These are phyloP conservation scores for Carex parvula DNA, from an alignment of 176 grass and related monocot genomes.

Conservation along the genomic window DNA sequence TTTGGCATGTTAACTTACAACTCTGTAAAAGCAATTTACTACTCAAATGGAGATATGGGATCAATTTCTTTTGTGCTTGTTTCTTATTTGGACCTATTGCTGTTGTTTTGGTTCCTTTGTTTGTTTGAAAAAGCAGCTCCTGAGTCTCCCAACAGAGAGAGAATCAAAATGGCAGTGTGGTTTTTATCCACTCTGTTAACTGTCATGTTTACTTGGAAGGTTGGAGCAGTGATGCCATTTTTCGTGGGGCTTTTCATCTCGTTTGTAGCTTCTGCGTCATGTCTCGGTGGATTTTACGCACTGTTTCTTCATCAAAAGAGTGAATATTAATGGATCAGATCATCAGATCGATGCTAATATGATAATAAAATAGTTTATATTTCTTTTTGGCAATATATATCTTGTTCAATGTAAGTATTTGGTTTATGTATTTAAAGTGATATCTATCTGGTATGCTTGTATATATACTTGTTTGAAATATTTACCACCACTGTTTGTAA, in stretches of 20 bases:
- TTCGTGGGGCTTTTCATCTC: not conserved
- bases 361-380: not conserved
- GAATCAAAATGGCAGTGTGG: not conserved
- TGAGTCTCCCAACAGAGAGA: not conserved
- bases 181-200: not conserved
- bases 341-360: not conserved
- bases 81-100: not conserved
- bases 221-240: slow-evolving; percentile 18
- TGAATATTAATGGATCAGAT: not conserved
- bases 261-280: not conserved
- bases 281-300: not conserved
- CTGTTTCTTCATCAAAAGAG: slow-evolving; percentile 5
- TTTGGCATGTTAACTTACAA: slow-evolving; percentile 9
- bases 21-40: not conserved
- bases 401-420: too few species aligned
- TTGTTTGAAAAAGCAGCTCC: not conserved
- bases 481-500: too few species aligned
- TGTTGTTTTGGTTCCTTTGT: slow-evolving; percentile 8
- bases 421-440: too few species aligned
- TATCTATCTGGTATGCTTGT: too few species aligned
- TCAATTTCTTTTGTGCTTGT: slow-evolving; percentile 11
- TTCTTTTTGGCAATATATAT: not conserved
- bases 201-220: slow-evolving; percentile 20
- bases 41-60: not conserved
- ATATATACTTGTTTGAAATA: too few species aligned